phyloP scores from a whole-genome alignment of 2,329 filamentous ascomycete genomes.

The Claviceps purpurea region DNA sequence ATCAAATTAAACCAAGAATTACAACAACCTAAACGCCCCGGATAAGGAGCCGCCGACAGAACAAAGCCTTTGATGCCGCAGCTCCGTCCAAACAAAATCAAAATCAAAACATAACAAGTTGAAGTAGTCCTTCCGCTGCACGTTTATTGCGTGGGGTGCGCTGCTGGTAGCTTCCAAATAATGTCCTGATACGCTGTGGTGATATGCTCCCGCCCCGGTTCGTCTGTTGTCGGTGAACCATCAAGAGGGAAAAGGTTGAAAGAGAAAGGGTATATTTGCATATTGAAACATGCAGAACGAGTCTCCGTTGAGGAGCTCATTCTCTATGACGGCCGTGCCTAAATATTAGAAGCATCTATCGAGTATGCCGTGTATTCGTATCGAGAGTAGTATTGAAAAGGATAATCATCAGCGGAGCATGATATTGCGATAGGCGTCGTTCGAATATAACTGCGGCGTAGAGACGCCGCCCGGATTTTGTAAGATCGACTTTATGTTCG shows the following conservation, averaged over 20 bases:
- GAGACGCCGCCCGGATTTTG: neutral
- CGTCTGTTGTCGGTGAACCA: neutral
- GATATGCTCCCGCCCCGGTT: neutral
- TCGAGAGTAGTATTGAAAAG: neutral
- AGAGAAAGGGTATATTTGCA: no score
- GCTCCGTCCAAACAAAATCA: no score
- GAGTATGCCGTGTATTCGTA: constrained; percentile 4
- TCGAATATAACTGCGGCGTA: neutral
- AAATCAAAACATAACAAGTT: no score
- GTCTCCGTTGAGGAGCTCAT: constrained; percentile 3
- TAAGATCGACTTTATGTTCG: neutral
- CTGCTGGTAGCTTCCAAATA: no score
- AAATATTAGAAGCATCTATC: constrained; percentile 5
- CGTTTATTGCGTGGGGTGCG: no score
- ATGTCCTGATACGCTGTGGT: no score
- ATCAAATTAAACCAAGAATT: no score
- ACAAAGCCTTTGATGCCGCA: no score
- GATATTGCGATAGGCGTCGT: neutral
- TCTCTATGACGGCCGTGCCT: neutral
- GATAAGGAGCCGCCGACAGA: no score
- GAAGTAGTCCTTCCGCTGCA: no score
- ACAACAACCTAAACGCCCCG: no score
- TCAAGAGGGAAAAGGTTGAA: neutral
- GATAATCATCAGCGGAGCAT: constrained; percentile 2
- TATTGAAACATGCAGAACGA: neutral